Base-by-base conservation (phyloP, 208 protist genomes). In the Crithidia fasciculata region DNA sequence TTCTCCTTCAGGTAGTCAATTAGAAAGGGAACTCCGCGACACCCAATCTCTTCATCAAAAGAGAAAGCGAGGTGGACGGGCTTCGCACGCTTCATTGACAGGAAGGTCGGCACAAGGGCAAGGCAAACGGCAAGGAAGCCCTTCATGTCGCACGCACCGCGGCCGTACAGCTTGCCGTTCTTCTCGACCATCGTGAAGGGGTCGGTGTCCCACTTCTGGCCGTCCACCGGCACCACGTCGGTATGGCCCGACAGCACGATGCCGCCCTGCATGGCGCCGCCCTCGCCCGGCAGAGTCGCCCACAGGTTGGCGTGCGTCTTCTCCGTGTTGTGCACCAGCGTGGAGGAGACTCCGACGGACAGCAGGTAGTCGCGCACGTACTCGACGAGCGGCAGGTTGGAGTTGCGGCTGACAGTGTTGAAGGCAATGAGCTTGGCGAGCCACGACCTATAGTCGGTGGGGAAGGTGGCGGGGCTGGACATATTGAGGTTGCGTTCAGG, bases 141-240 rank as follows among this genome's bases (percentile, higher is more conserved):
- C 66, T 90, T 90, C 85, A 87, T 90, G 62, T 90, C 82, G 44
- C 80, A 77, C 40, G 82, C 56, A 28, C 85, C 85, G 18, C 82
- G 80, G 8, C 85, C 85, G 62, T 84, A 87, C 44, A 90, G 72
- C 63, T 77, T 84, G 45, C 76, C 82, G 52, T 84, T 76, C 61
- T 62, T 58, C 69, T 89, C 87, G 36, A 78, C 79, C 75, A 88
- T 67, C 15, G n/a, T 65, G 49, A 88, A 93, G 5, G 83, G 82
- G 66, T 88, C 84, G 41, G 61, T 82, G 68, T 81, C 67, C 81
- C 87, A 87, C 80, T 74, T 72, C 74, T 93, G 82, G 19, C 83
- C 81, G 45, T 77, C 76, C 44, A 88, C 78, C 37, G 84, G 80
- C 55, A 89, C 84, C 55, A 87, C 82, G 50, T 87, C 80, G 4